Percentiles rank a stretch among this genome's conserved stretches.
phyloP scores from a whole-genome alignment of 768 basidiomycete genomes.

The Mycena rosella region DNA sequence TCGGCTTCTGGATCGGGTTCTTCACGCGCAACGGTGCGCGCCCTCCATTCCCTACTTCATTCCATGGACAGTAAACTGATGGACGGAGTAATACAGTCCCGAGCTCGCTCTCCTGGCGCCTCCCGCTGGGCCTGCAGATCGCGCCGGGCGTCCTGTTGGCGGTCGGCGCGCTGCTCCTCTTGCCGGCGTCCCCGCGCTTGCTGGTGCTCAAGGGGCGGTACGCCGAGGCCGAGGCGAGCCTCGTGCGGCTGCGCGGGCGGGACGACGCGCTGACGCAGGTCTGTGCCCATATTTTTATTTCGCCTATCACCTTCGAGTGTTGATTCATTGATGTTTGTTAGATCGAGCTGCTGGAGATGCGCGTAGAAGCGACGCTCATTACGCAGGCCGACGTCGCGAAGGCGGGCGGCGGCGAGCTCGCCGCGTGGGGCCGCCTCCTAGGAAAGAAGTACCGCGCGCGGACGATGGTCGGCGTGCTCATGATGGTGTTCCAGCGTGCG shows the following conservation, averaged over 20 bases:
- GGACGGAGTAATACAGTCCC: no score
- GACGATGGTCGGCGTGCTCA: constrained; percentile 76
- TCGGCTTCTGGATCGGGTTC: constrained; percentile 89
- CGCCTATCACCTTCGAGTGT: not conserved
- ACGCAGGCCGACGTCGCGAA: constrained; percentile 41
- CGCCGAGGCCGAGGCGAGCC: constrained; percentile 68
- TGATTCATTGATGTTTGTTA: constrained; percentile 40
- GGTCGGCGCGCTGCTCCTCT: constrained; percentile 64
- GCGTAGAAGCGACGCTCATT: constrained; percentile 70
- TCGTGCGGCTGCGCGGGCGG: constrained; percentile 68
- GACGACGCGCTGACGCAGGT: constrained; percentile 62
- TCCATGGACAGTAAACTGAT: no score
- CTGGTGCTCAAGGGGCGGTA: constrained; percentile 67
- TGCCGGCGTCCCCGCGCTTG: constrained; percentile 74
- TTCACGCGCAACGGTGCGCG: constrained; percentile 71
- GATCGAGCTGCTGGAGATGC: constrained; percentile 85
- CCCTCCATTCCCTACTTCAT: no score
- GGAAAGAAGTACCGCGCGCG: constrained; percentile 65
- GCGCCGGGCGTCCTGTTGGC: constrained; percentile 77
- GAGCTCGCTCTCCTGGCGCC: constrained; percentile 79
- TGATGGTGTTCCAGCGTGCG: constrained; percentile 90
- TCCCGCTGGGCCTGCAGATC: constrained; percentile 80
- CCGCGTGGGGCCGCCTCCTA: constrained; percentile 71
- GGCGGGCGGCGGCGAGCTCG: constrained; percentile 50
- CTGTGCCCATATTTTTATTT: constrained; percentile 53